Evolutionary conservation across 2,329 filamentous ascomycete species (phyloP).

Genomic region (Ceratocystis ficicola): DNA sequence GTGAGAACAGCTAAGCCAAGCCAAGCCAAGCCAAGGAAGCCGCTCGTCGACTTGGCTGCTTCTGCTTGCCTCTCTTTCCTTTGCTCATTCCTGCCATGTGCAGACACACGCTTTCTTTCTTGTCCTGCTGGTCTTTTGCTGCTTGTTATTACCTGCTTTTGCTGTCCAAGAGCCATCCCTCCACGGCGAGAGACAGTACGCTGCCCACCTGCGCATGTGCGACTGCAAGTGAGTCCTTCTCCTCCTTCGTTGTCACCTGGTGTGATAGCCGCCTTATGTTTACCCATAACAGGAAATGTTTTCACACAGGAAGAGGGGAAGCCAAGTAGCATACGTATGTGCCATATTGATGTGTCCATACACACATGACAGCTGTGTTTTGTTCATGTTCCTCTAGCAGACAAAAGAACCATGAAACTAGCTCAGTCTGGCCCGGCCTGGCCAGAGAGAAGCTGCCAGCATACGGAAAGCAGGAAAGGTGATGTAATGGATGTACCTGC

Average conservation of each 20-base stretch:
- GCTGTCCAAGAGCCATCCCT: background rate
- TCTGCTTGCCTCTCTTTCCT: background rate
- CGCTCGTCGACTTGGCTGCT: background rate
- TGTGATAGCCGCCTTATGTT: constrained; percentile 2
- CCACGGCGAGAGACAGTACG: too few species aligned
- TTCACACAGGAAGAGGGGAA: background rate
- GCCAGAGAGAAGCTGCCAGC: background rate
- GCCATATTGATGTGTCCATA: background rate
- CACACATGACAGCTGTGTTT: background rate
- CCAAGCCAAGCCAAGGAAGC: background rate
- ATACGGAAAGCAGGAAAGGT: background rate
- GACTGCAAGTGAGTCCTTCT: background rate
- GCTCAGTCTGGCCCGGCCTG: background rate
- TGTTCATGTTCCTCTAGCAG: background rate
- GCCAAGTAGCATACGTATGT: background rate
- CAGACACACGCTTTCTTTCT: background rate
- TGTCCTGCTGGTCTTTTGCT: background rate
- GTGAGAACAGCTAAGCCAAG: background rate
- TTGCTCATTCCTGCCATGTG: background rate
- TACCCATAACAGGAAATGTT: background rate
- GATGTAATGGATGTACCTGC: background rate
- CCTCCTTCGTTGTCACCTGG: constrained; percentile 1
- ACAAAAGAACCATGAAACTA: background rate
- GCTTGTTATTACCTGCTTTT: background rate
- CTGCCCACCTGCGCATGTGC: background rate